These are phyloP conservation scores for Xylaria sp. DNA, from an alignment of 2,329 filamentous ascomycete species.

Conservation along the genomic window DNA sequence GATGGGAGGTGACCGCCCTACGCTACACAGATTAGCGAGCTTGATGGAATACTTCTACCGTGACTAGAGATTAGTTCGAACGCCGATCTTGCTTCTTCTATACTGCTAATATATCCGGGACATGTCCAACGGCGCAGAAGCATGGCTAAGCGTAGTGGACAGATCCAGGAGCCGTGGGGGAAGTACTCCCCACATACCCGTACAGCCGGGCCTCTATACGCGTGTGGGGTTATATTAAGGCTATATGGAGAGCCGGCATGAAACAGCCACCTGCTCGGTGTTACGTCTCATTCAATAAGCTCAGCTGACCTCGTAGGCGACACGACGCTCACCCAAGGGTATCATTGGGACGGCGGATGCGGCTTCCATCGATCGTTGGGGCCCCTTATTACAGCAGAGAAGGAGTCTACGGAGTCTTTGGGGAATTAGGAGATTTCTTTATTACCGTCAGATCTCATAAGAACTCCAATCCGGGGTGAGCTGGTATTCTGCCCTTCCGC, in stretches of 20 bases:
- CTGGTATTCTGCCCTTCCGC: not conserved
- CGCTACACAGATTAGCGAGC: too few relatives aligned
- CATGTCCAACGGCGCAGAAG: not conserved
- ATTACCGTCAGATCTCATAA: too few relatives aligned
- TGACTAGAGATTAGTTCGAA: not conserved
- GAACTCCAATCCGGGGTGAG: too few relatives aligned
- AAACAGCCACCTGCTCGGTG: conserved; percentile 2
- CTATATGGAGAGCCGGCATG: conserved; percentile 21
- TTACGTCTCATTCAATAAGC: conserved; percentile 2
- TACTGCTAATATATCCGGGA: not conserved
- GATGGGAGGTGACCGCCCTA: not conserved
- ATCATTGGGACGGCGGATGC: not conserved
- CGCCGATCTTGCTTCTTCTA: not conserved
- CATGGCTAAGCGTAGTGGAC: not conserved
- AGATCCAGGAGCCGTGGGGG: not conserved
- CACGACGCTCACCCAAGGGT: not conserved
- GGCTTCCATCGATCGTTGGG: not conserved
- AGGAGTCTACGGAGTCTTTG: not conserved
- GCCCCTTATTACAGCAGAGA: not conserved
- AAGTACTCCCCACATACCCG: not conserved
- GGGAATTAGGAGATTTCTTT: too few relatives aligned
- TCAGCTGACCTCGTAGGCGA: conserved; percentile 8
- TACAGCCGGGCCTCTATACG: conserved; percentile 4
- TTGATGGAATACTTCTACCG: not conserved
- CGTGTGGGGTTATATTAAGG: conserved; percentile 27